Conservation (phyloP, 768 basidiomycete species). For the Phaeotremella skinneri region DNA sequence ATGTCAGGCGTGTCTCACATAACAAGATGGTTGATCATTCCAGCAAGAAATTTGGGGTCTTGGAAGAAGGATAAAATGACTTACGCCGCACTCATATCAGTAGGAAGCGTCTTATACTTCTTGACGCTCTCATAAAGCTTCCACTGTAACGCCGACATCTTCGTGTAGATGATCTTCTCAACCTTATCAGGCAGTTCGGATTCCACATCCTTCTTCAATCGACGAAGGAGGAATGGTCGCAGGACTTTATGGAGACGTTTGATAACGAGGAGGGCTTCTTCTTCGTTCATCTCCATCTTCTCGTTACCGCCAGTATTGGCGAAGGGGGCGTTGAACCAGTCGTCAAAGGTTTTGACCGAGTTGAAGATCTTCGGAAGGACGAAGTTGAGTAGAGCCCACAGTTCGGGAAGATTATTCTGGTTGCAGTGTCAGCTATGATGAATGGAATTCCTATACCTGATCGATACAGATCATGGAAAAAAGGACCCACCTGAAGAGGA, state of each 20-base stretch:
- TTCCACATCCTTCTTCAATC: slow-evolving; percentile 96
- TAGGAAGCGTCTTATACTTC: slow-evolving; percentile 83
- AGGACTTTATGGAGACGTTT: slow-evolving; percentile 94
- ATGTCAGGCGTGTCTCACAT: not conserved
- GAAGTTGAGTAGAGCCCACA: slow-evolving; percentile 56
- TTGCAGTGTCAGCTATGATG: slow-evolving; percentile 52
- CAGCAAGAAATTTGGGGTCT: not conserved
- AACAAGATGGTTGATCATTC: not conserved
- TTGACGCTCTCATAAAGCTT: slow-evolving; percentile 97
- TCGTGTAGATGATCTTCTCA: slow-evolving; percentile 94
- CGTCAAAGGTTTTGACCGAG: slow-evolving; percentile 97
- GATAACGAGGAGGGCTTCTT: slow-evolving; percentile 96
- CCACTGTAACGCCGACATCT: slow-evolving; percentile 87
- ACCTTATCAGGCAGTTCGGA: slow-evolving; percentile 94
- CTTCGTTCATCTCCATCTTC: slow-evolving; percentile 99
- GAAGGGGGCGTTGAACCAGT: slow-evolving; percentile 99
- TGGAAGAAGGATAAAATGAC: slow-evolving; percentile 4
- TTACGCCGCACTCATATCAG: slow-evolving; percentile 60
- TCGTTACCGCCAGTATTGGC: slow-evolving; percentile 92
- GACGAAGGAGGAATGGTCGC: slow-evolving; percentile 84
- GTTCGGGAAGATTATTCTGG: slow-evolving; percentile 52
- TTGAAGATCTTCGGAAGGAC: slow-evolving; percentile 89
- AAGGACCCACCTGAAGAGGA: slow-evolving; percentile 65
- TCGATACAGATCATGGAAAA: not conserved
- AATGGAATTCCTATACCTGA: slow-evolving; percentile 10